Percentiles rank a stretch among this genome's conserved stretches.
These are phyloP conservation scores for Solanum chilense DNA, from an alignment of 257 asterid species.

Conservation along the genomic window DNA sequence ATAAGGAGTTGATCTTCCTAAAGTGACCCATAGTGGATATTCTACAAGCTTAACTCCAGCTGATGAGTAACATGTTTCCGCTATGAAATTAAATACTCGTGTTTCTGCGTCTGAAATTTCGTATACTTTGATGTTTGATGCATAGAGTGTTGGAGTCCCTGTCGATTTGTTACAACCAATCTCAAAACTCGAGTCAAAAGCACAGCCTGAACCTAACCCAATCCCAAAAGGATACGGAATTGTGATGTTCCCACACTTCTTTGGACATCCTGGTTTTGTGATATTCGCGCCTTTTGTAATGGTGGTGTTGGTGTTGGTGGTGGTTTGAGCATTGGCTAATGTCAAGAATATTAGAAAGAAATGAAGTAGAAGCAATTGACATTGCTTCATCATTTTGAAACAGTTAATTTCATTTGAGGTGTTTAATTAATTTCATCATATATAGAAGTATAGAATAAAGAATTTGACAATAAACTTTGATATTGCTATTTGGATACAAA, in stretches of 20 bases:
- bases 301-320: neutral
- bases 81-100: conserved; percentile 31
- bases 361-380: neutral
- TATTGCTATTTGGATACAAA: neutral
- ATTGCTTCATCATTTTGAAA: neutral
- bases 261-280: neutral
- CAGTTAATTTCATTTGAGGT: neutral
- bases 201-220: neutral
- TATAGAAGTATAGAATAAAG: neutral
- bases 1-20: conserved; percentile 16
- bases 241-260: neutral
- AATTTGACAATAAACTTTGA: neutral
- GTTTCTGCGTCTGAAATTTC: conserved; percentile 44
- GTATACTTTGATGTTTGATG: conserved; percentile 8
- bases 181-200: neutral
- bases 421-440: neutral
- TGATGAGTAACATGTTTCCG: conserved; percentile 31
- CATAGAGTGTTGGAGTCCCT: neutral
- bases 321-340: conserved; percentile 10
- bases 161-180: conserved; percentile 12
- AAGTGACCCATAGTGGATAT: neutral
- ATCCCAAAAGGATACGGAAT: neutral
- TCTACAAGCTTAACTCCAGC: conserved; percentile 3
- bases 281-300: neutral
- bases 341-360: conserved; percentile 7